Evolutionary conservation across 2,329 filamentous ascomycete species (phyloP).

Genomic region (Pyrenophora graminea): DNA sequence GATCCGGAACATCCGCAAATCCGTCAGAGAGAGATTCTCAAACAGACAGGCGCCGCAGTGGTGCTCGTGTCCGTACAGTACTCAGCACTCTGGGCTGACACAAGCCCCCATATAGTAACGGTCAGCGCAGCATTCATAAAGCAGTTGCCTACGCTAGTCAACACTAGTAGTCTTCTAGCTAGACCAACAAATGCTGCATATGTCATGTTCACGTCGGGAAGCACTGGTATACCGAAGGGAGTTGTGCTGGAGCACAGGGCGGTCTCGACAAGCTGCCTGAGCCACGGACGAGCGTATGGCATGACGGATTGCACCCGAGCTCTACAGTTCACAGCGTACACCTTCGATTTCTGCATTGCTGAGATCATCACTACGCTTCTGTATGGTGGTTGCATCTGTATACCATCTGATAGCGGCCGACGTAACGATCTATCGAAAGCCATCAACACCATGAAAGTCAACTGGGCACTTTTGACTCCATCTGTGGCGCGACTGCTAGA

Average conservation of each 20-base stretch:
- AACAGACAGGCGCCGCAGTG: no score
- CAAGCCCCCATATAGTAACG: no score
- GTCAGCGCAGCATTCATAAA: no score
- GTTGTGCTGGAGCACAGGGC: constrained; percentile 64
- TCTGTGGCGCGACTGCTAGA: constrained; percentile 14
- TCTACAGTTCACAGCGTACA: constrained; percentile 7
- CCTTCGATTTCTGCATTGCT: constrained; percentile 48
- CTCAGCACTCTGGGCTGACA: no score
- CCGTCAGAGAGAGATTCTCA: no score
- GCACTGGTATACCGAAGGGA: constrained; percentile 55
- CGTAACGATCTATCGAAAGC: constrained; percentile 48
- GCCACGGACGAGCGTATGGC: not conserved
- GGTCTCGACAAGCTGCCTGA: constrained; percentile 18
- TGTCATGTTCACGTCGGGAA: constrained; percentile 59
- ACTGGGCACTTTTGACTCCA: constrained; percentile 9
- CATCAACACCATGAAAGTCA: constrained; percentile 38
- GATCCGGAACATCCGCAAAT: no score
- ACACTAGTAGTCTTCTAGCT: no score
- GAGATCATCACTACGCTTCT: not conserved
- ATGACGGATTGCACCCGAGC: not conserved
- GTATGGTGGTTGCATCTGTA: not conserved
- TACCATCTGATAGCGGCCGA: not conserved
- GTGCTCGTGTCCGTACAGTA: no score
- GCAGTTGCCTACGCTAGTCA: no score
- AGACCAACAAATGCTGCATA: constrained; percentile 40